Percentiles rank a stretch among this genome's conserved stretches.
Conservation (phyloP, 306 rosid species). For the Vigna hirtella region DNA sequence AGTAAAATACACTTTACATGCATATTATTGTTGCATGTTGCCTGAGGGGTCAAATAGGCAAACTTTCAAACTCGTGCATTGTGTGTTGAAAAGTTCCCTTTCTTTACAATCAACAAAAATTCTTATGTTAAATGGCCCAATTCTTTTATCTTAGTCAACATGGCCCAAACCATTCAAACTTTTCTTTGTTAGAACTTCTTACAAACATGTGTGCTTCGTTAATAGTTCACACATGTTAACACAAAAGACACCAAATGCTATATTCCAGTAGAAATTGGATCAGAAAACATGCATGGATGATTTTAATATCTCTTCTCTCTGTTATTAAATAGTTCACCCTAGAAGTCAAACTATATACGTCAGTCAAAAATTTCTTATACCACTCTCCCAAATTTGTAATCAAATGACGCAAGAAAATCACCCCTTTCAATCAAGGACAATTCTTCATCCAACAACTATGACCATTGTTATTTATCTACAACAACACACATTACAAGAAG, state of each 20-base stretch:
- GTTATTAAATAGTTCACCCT: slow-evolving; percentile 15
- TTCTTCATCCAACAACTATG: slow-evolving; percentile 38
- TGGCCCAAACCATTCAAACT: slow-evolving; percentile 23
- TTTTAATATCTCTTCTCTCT: slow-evolving; percentile 11
- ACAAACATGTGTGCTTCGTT: background rate
- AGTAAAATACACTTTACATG: background rate
- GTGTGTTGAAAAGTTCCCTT: slow-evolving; percentile 16
- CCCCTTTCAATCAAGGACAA: slow-evolving; percentile 50
- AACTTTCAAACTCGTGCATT: slow-evolving; percentile 44
- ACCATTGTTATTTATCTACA: slow-evolving; percentile 38
- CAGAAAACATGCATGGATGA: background rate
- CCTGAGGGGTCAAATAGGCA: slow-evolving; percentile 34
- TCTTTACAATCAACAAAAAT: slow-evolving; percentile 10
- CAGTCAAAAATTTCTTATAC: slow-evolving; percentile 40
- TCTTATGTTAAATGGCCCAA: slow-evolving; percentile 37
- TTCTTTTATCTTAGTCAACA: slow-evolving; percentile 5
- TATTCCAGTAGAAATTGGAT: slow-evolving; percentile 12
- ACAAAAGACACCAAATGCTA: background rate
- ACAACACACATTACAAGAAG: slow-evolving; percentile 19
- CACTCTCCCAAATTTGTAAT: slow-evolving; percentile 11
- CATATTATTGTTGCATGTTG: slow-evolving; percentile 4
- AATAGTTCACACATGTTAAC: background rate
- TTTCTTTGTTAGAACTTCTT: background rate
- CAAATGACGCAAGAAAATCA: slow-evolving; percentile 41
- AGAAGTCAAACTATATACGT: slow-evolving; percentile 46